Percentiles rank a stretch among this genome's conserved stretches.
Conservation (phyloP, 768 basidiomycete genomes). For the Mycena filopes region DNA sequence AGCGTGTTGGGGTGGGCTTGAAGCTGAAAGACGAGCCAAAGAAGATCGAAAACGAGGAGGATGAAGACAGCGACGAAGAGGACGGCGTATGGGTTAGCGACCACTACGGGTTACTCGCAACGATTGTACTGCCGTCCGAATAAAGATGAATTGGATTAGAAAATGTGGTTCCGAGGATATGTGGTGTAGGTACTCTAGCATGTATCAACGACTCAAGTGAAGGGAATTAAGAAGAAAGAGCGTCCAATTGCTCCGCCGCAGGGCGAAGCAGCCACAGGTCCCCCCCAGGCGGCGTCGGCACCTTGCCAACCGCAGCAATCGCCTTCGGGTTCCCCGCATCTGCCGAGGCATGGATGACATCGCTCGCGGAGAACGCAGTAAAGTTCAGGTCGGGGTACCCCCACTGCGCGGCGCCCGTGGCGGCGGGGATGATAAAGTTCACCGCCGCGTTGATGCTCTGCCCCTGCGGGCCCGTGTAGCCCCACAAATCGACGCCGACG, state of each 20-base stretch:
- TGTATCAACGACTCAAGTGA: too few species aligned
- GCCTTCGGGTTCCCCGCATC: slow-evolving; percentile 25
- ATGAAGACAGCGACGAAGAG: slow-evolving; percentile 37
- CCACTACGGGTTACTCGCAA: slow-evolving; percentile 56
- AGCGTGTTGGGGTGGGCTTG: slow-evolving; percentile 53
- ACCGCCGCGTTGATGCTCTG: slow-evolving; percentile 24
- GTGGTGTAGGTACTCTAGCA: too few species aligned
- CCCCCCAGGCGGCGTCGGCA: slow-evolving; percentile 17
- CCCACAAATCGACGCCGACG: slow-evolving; percentile 30
- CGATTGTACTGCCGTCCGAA: slow-evolving; percentile 17
- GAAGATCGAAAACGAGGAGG: too few species aligned
- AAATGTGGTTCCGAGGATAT: neutral
- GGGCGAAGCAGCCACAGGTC: slow-evolving; percentile 28
- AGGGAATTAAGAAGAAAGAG: neutral
- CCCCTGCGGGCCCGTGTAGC: slow-evolving; percentile 20
- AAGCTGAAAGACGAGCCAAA: too few species aligned
- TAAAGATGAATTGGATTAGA: neutral
- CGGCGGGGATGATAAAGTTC: slow-evolving; percentile 22
- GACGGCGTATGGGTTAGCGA: slow-evolving; percentile 56
- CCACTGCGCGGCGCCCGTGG: slow-evolving; percentile 15
- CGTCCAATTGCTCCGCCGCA: slow-evolving; percentile 19
- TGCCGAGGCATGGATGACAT: slow-evolving; percentile 19
- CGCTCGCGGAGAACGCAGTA: slow-evolving; percentile 19
- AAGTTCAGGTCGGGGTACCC: slow-evolving; percentile 24
- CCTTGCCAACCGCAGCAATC: neutral